Evolutionary conservation across 2,329 filamentous ascomycete species (phyloP).

Genomic region (Claviceps digitariae): DNA sequence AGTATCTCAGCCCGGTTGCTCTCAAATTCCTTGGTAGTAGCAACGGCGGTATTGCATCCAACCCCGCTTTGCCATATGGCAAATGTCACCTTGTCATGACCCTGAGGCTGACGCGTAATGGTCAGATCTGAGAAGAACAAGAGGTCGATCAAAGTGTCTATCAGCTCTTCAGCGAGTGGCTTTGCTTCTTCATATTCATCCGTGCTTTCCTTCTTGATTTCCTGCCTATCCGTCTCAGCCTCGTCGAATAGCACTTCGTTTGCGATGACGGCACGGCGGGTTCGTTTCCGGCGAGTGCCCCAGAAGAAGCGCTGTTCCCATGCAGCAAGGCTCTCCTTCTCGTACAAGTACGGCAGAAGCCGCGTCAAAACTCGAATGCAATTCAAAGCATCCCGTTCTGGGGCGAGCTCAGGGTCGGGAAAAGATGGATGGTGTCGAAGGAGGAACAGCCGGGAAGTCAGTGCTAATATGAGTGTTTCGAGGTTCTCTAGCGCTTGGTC

Average conservation of each 20-base stretch:
- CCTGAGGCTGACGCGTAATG: constrained; percentile 55
- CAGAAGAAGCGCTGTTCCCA: constrained; percentile 97
- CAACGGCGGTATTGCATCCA: constrained; percentile 79
- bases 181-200: constrained; percentile 70
- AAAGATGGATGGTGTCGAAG: constrained; percentile 84
- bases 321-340: constrained; percentile 63
- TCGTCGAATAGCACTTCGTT: constrained; percentile 79
- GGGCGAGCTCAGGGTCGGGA: constrained; percentile 72
- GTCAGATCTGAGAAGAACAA: constrained; percentile 89
- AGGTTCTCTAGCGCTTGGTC: constrained; percentile 77
- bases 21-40: constrained; percentile 83
- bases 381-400: constrained; percentile 81
- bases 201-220: constrained; percentile 26
- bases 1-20: constrained; percentile 86
- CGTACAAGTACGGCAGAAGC: constrained; percentile 81
- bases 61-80: constrained; percentile 98
- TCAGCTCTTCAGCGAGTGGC: constrained; percentile 80
- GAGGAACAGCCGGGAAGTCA: constrained; percentile 70
- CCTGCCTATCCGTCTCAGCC: constrained; percentile 39
- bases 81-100: constrained; percentile 72
- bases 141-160: constrained; percentile 78
- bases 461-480: constrained; percentile 72
- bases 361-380: constrained; percentile 86
- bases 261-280: constrained; percentile 49
- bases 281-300: constrained; percentile 59